Evolutionary conservation across 225 moss, liverwort and hornwort genomes (phyloP).

Genomic region (Physcomitrium patens): DNA sequence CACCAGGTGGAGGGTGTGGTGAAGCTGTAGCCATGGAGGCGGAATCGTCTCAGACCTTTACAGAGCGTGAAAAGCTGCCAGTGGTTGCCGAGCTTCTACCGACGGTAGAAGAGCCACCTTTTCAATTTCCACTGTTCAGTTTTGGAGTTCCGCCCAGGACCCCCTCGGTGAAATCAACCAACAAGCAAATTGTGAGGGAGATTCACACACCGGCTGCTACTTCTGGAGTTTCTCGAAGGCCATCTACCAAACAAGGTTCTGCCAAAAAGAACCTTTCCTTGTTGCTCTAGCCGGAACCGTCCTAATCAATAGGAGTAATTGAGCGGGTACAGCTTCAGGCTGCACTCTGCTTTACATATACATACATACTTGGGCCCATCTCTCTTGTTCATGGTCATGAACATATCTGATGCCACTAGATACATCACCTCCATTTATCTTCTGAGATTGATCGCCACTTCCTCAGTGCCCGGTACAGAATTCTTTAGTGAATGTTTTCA

Average conservation of each 20-base stretch:
- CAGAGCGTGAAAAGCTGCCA: background rate
- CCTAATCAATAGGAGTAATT: too few species aligned
- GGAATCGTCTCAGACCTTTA: background rate
- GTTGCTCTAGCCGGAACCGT: conserved; percentile 17
- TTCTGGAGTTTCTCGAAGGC: background rate
- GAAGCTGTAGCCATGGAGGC: background rate
- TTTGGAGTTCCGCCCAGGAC: conserved; percentile 29
- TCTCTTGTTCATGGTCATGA: conserved; percentile 26
- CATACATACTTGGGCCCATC: too few species aligned
- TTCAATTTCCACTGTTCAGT: conserved; percentile 28
- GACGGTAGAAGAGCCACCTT: conserved; percentile 16
- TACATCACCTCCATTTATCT: too few species aligned
- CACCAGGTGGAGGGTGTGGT: background rate
- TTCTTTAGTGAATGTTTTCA: too few species aligned
- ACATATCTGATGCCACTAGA: background rate
- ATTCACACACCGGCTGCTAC: background rate
- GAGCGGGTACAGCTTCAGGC: too few species aligned
- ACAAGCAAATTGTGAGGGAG: conserved; percentile 1
- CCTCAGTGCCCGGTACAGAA: too few species aligned
- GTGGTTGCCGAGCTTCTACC: background rate
- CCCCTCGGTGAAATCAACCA: conserved; percentile 19
- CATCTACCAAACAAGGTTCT: conserved; percentile 13
- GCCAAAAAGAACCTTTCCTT: conserved; percentile 30
- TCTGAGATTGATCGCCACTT: too few species aligned
- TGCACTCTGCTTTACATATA: too few species aligned